Evolutionary conservation across 805 yeast species (phyloP), one percentile per base, ranked within the genome.

Genomic region (Starmera amethionina): DNA sequence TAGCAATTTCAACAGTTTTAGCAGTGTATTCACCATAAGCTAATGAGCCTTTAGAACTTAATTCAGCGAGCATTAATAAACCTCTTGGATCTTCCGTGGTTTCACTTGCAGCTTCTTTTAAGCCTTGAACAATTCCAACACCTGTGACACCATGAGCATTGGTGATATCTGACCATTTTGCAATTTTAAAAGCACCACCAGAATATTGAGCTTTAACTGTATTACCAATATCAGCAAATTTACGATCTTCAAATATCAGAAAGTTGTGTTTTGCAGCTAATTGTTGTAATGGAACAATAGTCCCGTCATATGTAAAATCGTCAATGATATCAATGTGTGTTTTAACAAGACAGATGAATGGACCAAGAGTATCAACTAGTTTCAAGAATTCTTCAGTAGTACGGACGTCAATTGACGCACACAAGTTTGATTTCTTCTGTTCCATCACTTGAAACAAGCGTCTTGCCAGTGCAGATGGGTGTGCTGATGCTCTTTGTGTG

Each of bases 101-200:
- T 47, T 77, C 76, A 34, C 59, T 48, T 8, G 82, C 82, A 3
- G 93, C 96, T 52, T 79, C 82, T 50, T 81, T 82, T 50, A 93
- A 71, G 0, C 98, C 99, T 35, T 75, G 68, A 7, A 93, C 94
- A 41, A 93, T 84, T 11, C 97, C 97, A 0, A 82, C 79, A 18
- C 99, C 99, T 3, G 97, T 90, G 29, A 93, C 89, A 43, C 97
- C 95, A 55, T 93, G 98, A 1, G 97, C 97, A 60, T 93, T 93
- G 30, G 97, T 90, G 50, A 93, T 88, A 56, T 93, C 96, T 1
- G 97, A 79, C 98, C 98, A 93, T 53, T 79, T 66, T 12, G 95
- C 93, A 45, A 90, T 90, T 56, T 76, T 79, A 67, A 77, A 88
- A 10, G 86, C 81, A 35, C 98, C 98, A 32, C 94, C 86, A 29